A percentile compares a stretch with the other conserved stretches of the same genome.
Conservation (phyloP, 2,329 filamentous ascomycete genomes). For the Rhinocladiella similis region DNA sequence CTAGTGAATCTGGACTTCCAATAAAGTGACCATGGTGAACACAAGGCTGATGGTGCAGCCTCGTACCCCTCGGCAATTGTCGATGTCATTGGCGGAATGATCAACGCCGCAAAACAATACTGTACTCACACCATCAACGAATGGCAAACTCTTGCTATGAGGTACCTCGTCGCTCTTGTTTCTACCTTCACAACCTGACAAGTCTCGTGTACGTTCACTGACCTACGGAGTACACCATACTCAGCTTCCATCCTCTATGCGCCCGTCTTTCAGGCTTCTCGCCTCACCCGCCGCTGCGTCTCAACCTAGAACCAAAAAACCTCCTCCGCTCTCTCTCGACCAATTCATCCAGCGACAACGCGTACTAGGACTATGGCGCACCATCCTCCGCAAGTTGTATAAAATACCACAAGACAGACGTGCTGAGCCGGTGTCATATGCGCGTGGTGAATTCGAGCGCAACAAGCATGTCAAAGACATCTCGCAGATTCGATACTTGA, state of each 20-base stretch:
- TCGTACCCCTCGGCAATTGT: background rate
- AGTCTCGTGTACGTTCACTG: no score
- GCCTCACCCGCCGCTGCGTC: background rate
- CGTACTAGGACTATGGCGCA: constrained; percentile 44
- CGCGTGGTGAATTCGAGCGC: constrained; percentile 45
- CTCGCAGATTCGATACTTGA: constrained; percentile 46
- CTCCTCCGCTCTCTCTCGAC: constrained; percentile 25
- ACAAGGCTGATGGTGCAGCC: background rate
- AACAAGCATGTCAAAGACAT: constrained; percentile 45
- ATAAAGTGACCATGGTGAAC: background rate
- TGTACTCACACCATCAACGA: background rate
- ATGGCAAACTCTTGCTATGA: background rate
- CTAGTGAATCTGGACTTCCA: no score
- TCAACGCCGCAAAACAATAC: background rate
- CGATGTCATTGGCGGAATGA: background rate
- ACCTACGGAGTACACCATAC: no score
- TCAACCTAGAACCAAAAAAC: background rate
- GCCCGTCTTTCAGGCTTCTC: background rate
- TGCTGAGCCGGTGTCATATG: constrained; percentile 43
- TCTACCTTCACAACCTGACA: no score
- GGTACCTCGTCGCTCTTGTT: no score
- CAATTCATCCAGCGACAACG: constrained; percentile 45
- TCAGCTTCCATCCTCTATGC: background rate
- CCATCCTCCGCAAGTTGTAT: constrained; percentile 42
- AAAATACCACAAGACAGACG: constrained; percentile 41